A percentile compares a stretch with the other conserved stretches of the same genome.
These are phyloP conservation scores for Penicillium nordicum DNA, from an alignment of 2,329 filamentous ascomycete genomes.

Conservation along the genomic window DNA sequence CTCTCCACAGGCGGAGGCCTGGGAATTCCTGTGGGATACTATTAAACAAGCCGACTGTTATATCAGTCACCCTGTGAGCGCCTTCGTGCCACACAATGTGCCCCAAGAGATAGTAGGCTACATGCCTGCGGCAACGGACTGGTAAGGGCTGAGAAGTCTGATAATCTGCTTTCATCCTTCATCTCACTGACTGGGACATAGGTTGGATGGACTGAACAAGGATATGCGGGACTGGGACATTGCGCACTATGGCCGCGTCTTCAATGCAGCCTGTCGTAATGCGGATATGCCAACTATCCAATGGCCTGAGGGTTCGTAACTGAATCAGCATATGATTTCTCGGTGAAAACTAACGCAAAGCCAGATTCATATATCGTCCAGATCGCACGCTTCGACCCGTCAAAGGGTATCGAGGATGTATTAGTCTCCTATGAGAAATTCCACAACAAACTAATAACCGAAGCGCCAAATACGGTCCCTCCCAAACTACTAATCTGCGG, in stretches of 20 bases:
- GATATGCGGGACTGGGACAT: conserved; percentile 65
- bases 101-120: conserved; percentile 66
- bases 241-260: conserved; percentile 71
- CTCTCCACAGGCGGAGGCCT: conserved; percentile 68
- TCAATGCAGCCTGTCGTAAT: conserved; percentile 61
- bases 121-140: conserved; percentile 77
- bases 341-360: conserved; percentile 46
- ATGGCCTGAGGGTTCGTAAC: conserved; percentile 35
- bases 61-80: conserved; percentile 74
- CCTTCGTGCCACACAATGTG: conserved; percentile 70
- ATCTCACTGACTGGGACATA: conserved; percentile 27
- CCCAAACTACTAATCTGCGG: conserved; percentile 72
- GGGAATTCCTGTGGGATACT: conserved; percentile 70
- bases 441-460: conserved; percentile 55
- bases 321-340: conserved; percentile 4
- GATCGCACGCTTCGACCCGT: conserved; percentile 77
- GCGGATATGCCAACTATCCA: conserved; percentile 47
- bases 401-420: conserved; percentile 76
- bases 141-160: conserved; percentile 44
- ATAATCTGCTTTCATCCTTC: neutral
- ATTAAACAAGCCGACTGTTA: conserved; percentile 72
- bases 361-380: conserved; percentile 71
- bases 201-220: conserved; percentile 79
- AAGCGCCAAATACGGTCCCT: conserved; percentile 52
- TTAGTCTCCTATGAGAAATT: conserved; percentile 73